Conservation (phyloP, 1,284 basidiomycete genomes). For the Ustilago lituana region DNA sequence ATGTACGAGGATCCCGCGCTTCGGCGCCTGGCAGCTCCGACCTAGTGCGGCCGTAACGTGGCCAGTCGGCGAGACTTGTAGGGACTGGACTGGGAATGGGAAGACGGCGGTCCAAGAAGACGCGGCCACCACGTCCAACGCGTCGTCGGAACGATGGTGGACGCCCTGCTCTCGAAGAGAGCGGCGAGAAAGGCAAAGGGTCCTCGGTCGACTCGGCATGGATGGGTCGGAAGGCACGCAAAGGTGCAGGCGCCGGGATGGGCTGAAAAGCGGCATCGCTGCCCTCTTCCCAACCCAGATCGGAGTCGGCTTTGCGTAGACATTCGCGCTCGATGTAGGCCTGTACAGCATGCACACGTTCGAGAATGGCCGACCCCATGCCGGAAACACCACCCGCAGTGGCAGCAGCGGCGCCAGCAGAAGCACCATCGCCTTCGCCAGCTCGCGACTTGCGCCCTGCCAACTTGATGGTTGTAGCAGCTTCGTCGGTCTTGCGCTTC, state of each 20-base stretch:
- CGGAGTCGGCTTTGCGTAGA: slow-evolving; percentile 53
- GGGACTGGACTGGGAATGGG: slow-evolving; percentile 63
- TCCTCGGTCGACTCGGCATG: slow-evolving; percentile 54
- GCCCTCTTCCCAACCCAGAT: slow-evolving; percentile 63
- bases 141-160: slow-evolving; percentile 65
- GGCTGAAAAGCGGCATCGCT: slow-evolving; percentile 65
- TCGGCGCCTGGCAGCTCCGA: slow-evolving; percentile 17
- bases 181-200: slow-evolving; percentile 37
- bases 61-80: slow-evolving; percentile 60
- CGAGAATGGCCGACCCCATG: slow-evolving; percentile 69
- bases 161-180: slow-evolving; percentile 52
- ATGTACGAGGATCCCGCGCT: neutral
- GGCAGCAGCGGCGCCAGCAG: slow-evolving; percentile 27
- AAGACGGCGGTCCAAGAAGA: slow-evolving; percentile 62
- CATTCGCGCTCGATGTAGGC: slow-evolving; percentile 65
- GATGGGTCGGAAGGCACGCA: slow-evolving; percentile 63
- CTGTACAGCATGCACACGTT: slow-evolving; percentile 62
- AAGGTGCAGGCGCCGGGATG: slow-evolving; percentile 45
- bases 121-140: slow-evolving; percentile 63
- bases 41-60: slow-evolving; percentile 28
- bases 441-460: slow-evolving; percentile 50
- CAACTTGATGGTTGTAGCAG: slow-evolving; percentile 47
- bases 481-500: slow-evolving; percentile 62
- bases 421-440: slow-evolving; percentile 38
- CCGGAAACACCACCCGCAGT: slow-evolving; percentile 65